Base-by-base conservation (phyloP, 495 filamentous ascomycete genomes). In the Penicillium tannophilum region DNA sequence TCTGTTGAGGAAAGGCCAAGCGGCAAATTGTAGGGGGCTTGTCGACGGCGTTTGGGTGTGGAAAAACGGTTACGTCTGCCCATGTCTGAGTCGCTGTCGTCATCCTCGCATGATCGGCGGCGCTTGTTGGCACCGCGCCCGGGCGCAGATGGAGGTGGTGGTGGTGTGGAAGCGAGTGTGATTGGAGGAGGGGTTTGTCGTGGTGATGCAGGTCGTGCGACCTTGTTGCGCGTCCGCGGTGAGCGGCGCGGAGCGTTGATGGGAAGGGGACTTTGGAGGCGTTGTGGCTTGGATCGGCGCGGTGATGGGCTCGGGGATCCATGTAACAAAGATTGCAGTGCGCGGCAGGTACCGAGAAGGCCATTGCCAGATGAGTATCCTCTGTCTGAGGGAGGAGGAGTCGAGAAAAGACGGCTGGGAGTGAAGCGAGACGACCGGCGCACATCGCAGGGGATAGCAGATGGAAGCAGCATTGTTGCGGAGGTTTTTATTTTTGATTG, bases 381-480 rank as follows among this genome's bases (percentile, higher is more conserved):
- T 54, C 81, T 68, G 63, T 85, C 79, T 33, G 77, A 75, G 7
- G 85, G 81, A 41, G 85, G 83, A 43, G 85, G 85, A 54, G 86
- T 88, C 33, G 86, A 77, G 43, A 86, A 83, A 24, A 86, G 82
- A 62, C 84, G 81, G 66, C 84, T 86, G 62, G 85, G 83, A 9
- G 83, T 77, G 53, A 83, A 70, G 71, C 70, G 71, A 64, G 62
- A 59, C 80, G 86, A 59, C 56, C 77, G 82, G 72, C 79, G 83
- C 69, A 79, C 74, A 72, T 90, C 88, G 84, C 87, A 89, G 43
- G 86, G 74, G 44, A 91, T 72, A 36, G 88, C 87, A 12, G 88
- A 90, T 48, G 87, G 88, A 61, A 90, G 84, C 51, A 91, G 69
- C 89, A 91, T 90, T 48, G 7, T 72, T 64, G 61, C 46, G 63